A percentile compares a stretch with the other conserved stretches of the same genome.
Conservation (phyloP, 140 eudicot genomes). For the Bidens hawaiensis region DNA sequence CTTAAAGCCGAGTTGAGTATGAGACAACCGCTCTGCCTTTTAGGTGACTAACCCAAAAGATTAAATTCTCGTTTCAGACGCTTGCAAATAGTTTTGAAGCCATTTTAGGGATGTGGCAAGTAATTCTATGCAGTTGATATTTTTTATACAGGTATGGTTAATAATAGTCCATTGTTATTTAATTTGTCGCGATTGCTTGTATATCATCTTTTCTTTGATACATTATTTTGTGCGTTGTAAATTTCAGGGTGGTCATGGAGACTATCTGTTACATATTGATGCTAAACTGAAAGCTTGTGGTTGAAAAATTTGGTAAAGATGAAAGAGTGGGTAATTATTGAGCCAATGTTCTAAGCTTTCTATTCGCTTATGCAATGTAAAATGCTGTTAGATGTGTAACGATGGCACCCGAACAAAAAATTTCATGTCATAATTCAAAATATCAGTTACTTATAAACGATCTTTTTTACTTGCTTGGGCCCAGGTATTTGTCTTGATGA, state of each 20-base stretch:
- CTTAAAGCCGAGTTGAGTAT: conserved; percentile 94
- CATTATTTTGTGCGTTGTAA: background rate
- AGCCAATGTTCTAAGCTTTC: conserved; percentile 11
- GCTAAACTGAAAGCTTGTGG: background rate
- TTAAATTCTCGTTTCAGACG: background rate
- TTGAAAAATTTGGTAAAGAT: background rate
- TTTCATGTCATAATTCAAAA: conserved; percentile 2
- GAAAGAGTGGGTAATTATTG: too few relatives aligned
- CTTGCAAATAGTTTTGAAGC: conserved; percentile 28
- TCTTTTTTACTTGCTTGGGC: background rate
- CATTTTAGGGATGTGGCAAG: conserved; percentile 6
- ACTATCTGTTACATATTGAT: background rate
- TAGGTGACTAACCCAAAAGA: too few relatives aligned
- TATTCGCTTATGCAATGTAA: conserved; percentile 5
- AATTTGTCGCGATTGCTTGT: background rate
- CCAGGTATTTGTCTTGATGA: too few relatives aligned
- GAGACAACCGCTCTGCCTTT: conserved; percentile 83
- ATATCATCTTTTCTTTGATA: background rate
- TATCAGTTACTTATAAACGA: background rate
- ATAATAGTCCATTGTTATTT: background rate
- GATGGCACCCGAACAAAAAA: conserved; percentile 13
- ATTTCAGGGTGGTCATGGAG: conserved; percentile 24
- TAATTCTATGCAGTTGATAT: conserved; percentile 15
- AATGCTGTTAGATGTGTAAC: conserved; percentile 6
- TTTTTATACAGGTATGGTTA: conserved; percentile 25